A percentile compares a stretch with the other conserved stretches of the same genome.
Evolutionary conservation across 176 grass and related monocot genomes (phyloP).

Genomic region (Elaeis guineensis): DNA sequence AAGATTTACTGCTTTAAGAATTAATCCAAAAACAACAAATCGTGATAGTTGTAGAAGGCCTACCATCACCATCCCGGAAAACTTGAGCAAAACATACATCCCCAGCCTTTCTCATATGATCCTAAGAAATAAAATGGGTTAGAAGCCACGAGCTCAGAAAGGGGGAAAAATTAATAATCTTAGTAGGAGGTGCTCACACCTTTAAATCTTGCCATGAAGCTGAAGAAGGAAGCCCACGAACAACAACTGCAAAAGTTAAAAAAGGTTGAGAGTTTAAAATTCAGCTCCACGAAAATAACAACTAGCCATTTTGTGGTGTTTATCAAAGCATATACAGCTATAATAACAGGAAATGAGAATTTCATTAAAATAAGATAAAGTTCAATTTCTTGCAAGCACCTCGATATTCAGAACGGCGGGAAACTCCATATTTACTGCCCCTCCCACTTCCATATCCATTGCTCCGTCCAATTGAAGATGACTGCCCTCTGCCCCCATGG

Average conservation of each 20-base stretch:
- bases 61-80: slow-evolving; percentile 19
- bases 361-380: background rate
- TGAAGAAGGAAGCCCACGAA: slow-evolving; percentile 21
- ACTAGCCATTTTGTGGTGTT: too few relatives aligned
- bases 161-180: background rate
- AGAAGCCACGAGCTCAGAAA: background rate
- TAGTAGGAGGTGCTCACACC: background rate
- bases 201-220: slow-evolving; percentile 21
- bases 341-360: too few relatives aligned
- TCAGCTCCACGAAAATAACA: too few relatives aligned
- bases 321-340: background rate
- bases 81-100: slow-evolving; percentile 24
- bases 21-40: too few relatives aligned
- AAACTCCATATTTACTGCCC: slow-evolving; percentile 13
- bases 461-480: slow-evolving; percentile 13
- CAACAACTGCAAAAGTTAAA: slow-evolving; percentile 8
- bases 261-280: background rate
- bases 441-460: slow-evolving; percentile 10
- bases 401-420: slow-evolving; percentile 18
- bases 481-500: slow-evolving; percentile 19
- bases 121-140: background rate
- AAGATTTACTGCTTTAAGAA: too few relatives aligned
- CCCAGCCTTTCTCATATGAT: slow-evolving; percentile 22
- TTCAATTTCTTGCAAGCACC: background rate
- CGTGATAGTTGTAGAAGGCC: background rate